Evolutionary conservation across 495 filamentous ascomycete genomes (phyloP), one percentile per base, ranked within the genome.

Genomic region (Penicillium pancosmium): DNA sequence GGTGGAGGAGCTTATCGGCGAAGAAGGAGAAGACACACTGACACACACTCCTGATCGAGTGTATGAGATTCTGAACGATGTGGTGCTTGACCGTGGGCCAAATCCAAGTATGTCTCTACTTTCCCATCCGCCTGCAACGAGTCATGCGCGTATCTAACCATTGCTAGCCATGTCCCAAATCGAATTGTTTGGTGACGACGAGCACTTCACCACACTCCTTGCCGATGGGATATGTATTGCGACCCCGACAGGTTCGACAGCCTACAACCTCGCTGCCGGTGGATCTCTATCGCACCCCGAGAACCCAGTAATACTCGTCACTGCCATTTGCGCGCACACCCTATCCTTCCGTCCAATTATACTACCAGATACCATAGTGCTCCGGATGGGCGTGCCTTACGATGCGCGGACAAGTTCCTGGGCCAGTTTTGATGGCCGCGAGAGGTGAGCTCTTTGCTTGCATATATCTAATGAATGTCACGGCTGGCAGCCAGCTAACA

Each of bases 401-500:
- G 88, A 96, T 73, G 90, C 92, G 6, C 81, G 94, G 19, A 90
- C 92, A 13, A 88, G 85, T 60, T 92, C 88, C 49, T 98, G 95
- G 95, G 95, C 92, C 38, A 96, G 92, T 70, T 98, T 98, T 74
- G 94, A 98, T 70, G 94, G 94, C 10, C 85, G 91, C 67, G 91
- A 96, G 72, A 86, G 91, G 83, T 84, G 58, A 57, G 65, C 57
- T 23, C 36, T 36, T 33, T 8, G 3, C 16, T 31, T 38, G 38
- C 11, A 35, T 10, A n/a, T 9, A 15, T 18, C 9, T 34, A 54
- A 18, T 25, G 35, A 15, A 27, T 34, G 18, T 18, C 27, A 16
- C 44, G 9, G 16, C 18, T 9, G 34, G 10, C 59, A n/a, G 40
- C 19, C 10, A 23, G 52, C 54, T 67, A 48, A 68, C 47, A 16